phyloP scores from a whole-genome alignment of 768 basidiomycete genomes.

The Jaapia argillacea region DNA sequence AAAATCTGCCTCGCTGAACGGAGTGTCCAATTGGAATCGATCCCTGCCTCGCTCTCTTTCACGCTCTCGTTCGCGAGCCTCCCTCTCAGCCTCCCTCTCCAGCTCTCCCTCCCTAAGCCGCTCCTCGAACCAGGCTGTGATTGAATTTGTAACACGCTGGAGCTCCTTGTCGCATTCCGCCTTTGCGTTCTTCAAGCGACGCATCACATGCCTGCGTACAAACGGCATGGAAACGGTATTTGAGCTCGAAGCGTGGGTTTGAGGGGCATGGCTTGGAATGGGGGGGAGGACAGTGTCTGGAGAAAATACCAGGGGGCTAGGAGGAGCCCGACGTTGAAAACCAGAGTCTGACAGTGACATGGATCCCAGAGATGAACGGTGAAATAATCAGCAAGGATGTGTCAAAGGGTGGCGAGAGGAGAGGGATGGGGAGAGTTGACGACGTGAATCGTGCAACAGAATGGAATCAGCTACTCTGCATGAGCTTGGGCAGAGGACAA shows the following conservation, averaged over 20 bases:
- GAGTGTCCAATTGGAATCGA: conserved; percentile 3
- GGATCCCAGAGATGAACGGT: background rate
- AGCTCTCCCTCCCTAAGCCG: conserved; percentile 71
- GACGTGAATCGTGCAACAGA: too few relatives aligned
- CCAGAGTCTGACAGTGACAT: background rate
- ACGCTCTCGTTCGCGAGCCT: conserved; percentile 30
- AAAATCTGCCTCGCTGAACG: conserved; percentile 37
- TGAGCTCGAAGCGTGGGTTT: conserved; percentile 39
- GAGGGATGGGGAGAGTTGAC: too few relatives aligned
- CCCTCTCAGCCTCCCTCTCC: conserved; percentile 52
- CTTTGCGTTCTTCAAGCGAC: conserved; percentile 90
- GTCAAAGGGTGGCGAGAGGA: too few relatives aligned
- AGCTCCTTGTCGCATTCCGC: conserved; percentile 96
- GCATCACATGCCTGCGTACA: conserved; percentile 86
- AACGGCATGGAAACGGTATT: conserved; percentile 89
- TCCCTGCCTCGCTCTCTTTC: conserved; percentile 30
- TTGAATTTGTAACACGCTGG: conserved; percentile 85
- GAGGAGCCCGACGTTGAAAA: conserved; percentile 32
- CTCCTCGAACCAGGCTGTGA: conserved; percentile 93
- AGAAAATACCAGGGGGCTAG: conserved; percentile 75
- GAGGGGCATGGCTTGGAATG: conserved; percentile 30
- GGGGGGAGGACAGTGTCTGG: conserved; percentile 54
- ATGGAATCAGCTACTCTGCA: too few relatives aligned
- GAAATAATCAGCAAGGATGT: too few relatives aligned
- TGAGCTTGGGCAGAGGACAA: too few relatives aligned